Evolutionary conservation across 2,329 filamentous ascomycete genomes (phyloP).

Genomic region (Calonectria pauciramosa): DNA sequence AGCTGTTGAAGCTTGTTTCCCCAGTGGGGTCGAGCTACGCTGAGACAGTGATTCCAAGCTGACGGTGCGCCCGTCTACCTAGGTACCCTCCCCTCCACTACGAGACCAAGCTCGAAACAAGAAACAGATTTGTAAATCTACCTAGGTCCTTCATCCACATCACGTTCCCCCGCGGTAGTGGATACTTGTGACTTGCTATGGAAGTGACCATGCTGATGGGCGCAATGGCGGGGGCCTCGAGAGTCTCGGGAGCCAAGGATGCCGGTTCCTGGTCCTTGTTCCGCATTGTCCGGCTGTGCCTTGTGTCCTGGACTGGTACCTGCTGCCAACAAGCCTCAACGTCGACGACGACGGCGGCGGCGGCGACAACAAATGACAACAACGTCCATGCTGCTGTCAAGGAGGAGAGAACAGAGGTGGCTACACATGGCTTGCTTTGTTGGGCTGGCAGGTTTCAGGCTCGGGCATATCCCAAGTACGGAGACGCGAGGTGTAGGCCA

Average conservation of each 20-base stretch:
- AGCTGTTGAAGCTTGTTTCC: constrained; percentile 1
- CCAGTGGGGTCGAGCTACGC: background rate
- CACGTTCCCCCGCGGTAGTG: constrained; percentile 12
- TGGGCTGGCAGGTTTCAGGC: constrained; percentile 17
- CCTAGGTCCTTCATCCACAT: constrained; percentile 14
- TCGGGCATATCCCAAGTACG: background rate
- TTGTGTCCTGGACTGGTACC: constrained; percentile 3
- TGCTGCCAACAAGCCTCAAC: background rate
- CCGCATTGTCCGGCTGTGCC: background rate
- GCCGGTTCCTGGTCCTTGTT: constrained; percentile 19
- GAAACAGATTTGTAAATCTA: constrained; percentile 22
- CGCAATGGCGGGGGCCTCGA: constrained; percentile 23
- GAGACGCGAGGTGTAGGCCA: constrained; percentile 14
- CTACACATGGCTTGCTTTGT: constrained; percentile 1
- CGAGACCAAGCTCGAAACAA: background rate
- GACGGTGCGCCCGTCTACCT: constrained; percentile 7
- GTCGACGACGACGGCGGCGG: background rate
- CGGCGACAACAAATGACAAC: background rate
- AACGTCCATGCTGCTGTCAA: background rate
- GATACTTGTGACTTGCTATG: constrained; percentile 14
- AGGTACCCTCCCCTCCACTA: constrained; percentile 1
- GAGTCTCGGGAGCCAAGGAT: constrained; percentile 24
- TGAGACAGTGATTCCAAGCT: constrained; percentile 10
- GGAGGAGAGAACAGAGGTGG: constrained; percentile 1
- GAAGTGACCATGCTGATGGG: constrained; percentile 19